Conservation (phyloP, 1,139 yeast genomes). For the Komagataea norvegica region DNA sequence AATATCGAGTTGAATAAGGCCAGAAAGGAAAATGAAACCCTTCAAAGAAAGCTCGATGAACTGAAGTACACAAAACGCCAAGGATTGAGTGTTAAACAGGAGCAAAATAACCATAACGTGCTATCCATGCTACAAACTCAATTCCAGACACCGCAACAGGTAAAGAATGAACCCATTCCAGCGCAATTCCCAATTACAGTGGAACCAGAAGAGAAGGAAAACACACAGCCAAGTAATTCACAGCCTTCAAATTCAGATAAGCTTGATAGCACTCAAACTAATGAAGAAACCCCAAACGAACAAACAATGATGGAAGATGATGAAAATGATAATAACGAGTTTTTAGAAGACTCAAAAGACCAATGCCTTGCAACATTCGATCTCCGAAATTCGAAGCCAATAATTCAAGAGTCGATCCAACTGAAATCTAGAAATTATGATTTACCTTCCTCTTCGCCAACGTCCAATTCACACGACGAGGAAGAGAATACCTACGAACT, state of each 20-base stretch:
- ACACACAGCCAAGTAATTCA: not conserved
- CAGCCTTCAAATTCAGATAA: constrained; percentile 1
- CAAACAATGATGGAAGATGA: constrained; percentile 5
- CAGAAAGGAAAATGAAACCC: constrained; percentile 3
- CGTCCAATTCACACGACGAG: not conserved
- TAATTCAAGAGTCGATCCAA: constrained; percentile 10
- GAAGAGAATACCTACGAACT: not conserved
- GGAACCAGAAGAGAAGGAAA: constrained; percentile 6
- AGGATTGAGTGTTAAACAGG: constrained; percentile 4
- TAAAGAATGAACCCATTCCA: constrained; percentile 1
- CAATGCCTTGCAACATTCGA: constrained; percentile 10
- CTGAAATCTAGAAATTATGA: constrained; percentile 10
- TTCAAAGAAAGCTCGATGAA: constrained; percentile 1
- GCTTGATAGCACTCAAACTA: constrained; percentile 7
- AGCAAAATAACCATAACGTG: not conserved
- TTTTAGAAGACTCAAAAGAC: constrained; percentile 4
- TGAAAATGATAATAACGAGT: not conserved
- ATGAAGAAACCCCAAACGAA: no score
- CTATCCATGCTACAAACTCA: constrained; percentile 23
- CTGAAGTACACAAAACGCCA: constrained; percentile 1
- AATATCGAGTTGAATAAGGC: constrained; percentile 8
- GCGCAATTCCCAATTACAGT: not conserved
- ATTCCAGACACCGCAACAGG: not conserved
- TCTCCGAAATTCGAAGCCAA: constrained; percentile 4
- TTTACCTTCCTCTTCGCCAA: constrained; percentile 13